Conservation (phyloP, 2,329 filamentous ascomycete species). For the Fusarium tuaranense region DNA sequence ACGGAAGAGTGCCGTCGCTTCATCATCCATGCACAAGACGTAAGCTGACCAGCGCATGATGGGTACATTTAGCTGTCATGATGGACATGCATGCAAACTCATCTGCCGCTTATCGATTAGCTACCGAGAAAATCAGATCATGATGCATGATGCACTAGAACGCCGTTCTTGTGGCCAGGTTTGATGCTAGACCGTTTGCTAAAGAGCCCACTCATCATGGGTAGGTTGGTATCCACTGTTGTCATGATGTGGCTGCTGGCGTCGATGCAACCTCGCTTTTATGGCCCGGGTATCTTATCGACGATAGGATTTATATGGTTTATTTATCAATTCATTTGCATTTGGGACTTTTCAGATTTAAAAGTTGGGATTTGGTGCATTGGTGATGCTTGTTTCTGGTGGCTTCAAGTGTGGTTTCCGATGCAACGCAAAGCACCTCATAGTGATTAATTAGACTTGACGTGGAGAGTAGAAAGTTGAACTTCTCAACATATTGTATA, state of each 20-base stretch:
- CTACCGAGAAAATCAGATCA: background rate
- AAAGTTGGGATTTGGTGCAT: too few species aligned
- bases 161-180: background rate
- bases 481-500: background rate
- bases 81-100: background rate
- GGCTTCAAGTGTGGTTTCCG: background rate
- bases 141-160: background rate
- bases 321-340: background rate
- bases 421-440: background rate
- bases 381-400: background rate
- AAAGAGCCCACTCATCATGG: background rate
- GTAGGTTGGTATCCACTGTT: background rate
- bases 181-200: background rate
- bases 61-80: background rate
- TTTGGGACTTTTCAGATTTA: background rate
- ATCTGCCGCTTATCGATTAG: background rate
- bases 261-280: background rate
- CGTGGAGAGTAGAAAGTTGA: background rate
- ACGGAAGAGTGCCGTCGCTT: background rate
- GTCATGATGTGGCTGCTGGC: background rate
- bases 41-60: background rate
- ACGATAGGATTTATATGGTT: background rate
- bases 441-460: background rate
- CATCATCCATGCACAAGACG: background rate
- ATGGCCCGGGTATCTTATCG: background rate